Conservation (phyloP, 2,329 filamentous ascomycete species). For the Achaetomium macrosporum region DNA sequence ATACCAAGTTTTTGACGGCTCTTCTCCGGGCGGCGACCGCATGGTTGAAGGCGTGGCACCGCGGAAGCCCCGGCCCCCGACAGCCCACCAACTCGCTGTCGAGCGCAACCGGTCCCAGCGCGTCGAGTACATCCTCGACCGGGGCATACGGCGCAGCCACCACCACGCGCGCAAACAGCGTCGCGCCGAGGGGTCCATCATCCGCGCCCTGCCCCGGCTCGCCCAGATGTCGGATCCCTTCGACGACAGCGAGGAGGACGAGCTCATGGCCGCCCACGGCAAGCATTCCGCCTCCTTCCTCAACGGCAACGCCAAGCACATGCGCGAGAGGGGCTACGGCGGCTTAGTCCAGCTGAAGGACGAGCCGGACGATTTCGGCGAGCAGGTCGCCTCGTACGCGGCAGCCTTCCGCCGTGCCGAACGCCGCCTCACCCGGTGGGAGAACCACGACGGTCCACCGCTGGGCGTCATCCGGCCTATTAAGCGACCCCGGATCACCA, state of each 20-base stretch:
- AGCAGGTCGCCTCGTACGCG: conserved; percentile 62
- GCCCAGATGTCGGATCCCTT: conserved; percentile 50
- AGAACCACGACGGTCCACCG: conserved; percentile 38
- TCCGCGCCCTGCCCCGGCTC: conserved; percentile 60
- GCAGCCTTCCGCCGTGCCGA: conserved; percentile 58
- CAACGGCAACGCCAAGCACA: conserved; percentile 30
- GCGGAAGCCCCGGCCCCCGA: conserved; percentile 66
- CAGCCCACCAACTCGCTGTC: conserved; percentile 75
- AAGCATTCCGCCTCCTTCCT: no score
- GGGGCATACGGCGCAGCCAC: conserved; percentile 63
- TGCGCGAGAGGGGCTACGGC: conserved; percentile 54
- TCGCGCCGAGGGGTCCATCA: conserved; percentile 59
- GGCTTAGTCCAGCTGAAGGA: conserved; percentile 56
- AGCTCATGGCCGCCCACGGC: conserved; percentile 15
- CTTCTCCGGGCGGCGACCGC: conserved; percentile 51
- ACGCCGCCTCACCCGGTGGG: conserved; percentile 67
- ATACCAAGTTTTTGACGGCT: conserved; percentile 55
- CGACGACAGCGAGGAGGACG: conserved; percentile 59
- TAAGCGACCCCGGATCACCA: conserved; percentile 35
- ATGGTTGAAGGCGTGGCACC: conserved; percentile 50
- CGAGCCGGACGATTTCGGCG: conserved; percentile 70
- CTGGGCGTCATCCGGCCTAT: conserved; percentile 43
- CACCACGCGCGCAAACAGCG: conserved; percentile 57
- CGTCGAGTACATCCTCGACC: conserved; percentile 75
- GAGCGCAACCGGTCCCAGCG: conserved; percentile 72